Percentiles rank a stretch among this genome's conserved stretches.
These are phyloP conservation scores for Mallotus repandus DNA, from an alignment of 441 rosid genomes.

Conservation along the genomic window DNA sequence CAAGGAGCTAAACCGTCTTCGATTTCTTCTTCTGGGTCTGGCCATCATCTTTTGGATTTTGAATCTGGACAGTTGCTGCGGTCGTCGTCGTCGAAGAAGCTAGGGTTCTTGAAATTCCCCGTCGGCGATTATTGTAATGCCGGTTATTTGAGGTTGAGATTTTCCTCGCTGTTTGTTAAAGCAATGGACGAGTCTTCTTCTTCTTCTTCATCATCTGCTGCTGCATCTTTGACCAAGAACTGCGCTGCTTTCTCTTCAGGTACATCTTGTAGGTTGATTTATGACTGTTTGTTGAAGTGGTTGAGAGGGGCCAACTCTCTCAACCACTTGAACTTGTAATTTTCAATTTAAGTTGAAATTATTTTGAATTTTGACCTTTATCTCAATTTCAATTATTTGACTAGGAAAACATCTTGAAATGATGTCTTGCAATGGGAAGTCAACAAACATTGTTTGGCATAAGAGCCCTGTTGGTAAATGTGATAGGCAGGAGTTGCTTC, in stretches of 20 bases:
- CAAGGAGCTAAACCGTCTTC: constrained; percentile 15
- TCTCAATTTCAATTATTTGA: neutral
- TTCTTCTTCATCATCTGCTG: constrained; percentile 3
- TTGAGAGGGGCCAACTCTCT: too few species aligned
- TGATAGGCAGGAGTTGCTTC: constrained; percentile 67
- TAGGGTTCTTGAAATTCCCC: constrained; percentile 25
- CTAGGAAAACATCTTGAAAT: constrained; percentile 14
- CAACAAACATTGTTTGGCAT: constrained; percentile 74
- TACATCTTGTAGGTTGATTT: neutral
- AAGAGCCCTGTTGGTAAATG: constrained; percentile 63
- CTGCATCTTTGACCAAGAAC: constrained; percentile 30
- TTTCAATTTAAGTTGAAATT: too few species aligned
- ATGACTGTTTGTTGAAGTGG: too few species aligned
- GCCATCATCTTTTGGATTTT: constrained; percentile 7
- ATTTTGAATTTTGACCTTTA: neutral
- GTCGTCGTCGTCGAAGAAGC: constrained; percentile 4
- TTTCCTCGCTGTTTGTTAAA: constrained; percentile 32
- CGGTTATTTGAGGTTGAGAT: constrained; percentile 27
- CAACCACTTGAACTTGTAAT: too few species aligned
- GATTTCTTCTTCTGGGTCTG: constrained; percentile 11
- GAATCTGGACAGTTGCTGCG: constrained; percentile 13
- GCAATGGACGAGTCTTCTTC: constrained; percentile 34
- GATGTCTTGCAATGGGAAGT: constrained; percentile 26
- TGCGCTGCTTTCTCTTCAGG: constrained; percentile 41
- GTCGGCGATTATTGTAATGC: neutral